Conservation (phyloP, 192 early-diverging fungal genomes). For the Glomus cerebriforme region DNA sequence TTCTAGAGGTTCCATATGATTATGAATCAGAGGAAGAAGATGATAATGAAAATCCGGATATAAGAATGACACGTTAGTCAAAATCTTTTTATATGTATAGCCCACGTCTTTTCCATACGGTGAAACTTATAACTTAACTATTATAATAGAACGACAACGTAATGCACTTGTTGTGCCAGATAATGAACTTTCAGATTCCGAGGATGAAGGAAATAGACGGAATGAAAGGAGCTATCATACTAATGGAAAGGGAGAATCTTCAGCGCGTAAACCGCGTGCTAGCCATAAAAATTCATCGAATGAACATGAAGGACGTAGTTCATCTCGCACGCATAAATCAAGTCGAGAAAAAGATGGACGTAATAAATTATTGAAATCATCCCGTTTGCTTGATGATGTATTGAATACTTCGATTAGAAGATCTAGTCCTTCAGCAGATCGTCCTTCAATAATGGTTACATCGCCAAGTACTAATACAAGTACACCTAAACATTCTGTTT, state of each 20-base stretch:
- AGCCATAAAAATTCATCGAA: not conserved
- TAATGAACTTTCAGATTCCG: slow-evolving; percentile 77
- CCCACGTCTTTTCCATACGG: no score
- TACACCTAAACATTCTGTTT: not conserved
- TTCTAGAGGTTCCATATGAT: slow-evolving; percentile 64
- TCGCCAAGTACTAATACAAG: not conserved
- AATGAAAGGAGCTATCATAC: slow-evolving; percentile 30
- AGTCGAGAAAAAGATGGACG: not conserved
- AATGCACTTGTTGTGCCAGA: slow-evolving; percentile 69
- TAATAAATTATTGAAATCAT: not conserved
- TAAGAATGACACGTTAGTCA: slow-evolving; percentile 61
- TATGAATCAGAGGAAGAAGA: slow-evolving; percentile 62
- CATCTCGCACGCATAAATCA: not conserved
- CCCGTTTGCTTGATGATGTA: not conserved
- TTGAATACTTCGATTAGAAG: not conserved
- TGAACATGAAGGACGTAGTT: not conserved
- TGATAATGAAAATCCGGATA: slow-evolving; percentile 61
- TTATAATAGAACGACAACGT: slow-evolving; percentile 53
- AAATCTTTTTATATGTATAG: not conserved
- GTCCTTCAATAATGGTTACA: slow-evolving; percentile 6
- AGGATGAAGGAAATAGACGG: slow-evolving; percentile 62
- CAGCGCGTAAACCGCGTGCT: slow-evolving; percentile 7
- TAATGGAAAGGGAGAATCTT: slow-evolving; percentile 20
- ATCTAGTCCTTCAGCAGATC: not conserved
- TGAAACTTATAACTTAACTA: no score